phyloP scores from a whole-genome alignment of 768 basidiomycete species.

The Collybia sordida region DNA sequence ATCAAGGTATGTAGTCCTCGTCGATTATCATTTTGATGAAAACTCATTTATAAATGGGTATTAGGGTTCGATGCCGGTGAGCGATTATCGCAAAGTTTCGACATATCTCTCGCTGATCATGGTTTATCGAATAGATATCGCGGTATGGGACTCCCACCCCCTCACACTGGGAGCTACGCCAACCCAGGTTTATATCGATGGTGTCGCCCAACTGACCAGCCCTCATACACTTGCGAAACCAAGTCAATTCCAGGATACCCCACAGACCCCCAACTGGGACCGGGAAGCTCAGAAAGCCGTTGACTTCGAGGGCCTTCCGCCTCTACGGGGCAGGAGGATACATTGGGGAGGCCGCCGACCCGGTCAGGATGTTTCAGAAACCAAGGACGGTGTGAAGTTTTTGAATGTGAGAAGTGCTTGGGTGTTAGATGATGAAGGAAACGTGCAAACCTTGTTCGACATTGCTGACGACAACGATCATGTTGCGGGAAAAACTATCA shows the following conservation, averaged over 20 bases:
- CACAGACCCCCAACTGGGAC: slow-evolving; percentile 57
- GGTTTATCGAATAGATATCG: slow-evolving; percentile 35
- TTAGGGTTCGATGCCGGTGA: slow-evolving; percentile 68
- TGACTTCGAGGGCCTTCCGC: slow-evolving; percentile 67
- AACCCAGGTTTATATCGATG: slow-evolving; percentile 80
- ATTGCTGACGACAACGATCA: slow-evolving; percentile 11
- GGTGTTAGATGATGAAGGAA: slow-evolving; percentile 14
- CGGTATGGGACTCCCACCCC: slow-evolving; percentile 76
- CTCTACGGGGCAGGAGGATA: slow-evolving; percentile 43
- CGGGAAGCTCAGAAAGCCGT: slow-evolving; percentile 58
- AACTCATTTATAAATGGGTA: neutral
- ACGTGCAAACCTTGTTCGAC: slow-evolving; percentile 21
- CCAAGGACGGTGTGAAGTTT: slow-evolving; percentile 45
- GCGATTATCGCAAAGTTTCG: neutral
- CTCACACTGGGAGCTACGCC: slow-evolving; percentile 80
- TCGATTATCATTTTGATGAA: neutral
- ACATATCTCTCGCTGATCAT: neutral
- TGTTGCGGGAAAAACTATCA: slow-evolving; percentile 29
- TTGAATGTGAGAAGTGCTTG: slow-evolving; percentile 47
- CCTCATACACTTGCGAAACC: slow-evolving; percentile 45
- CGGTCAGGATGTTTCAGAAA: neutral
- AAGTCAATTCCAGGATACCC: slow-evolving; percentile 45
- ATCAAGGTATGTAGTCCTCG: slow-evolving; percentile 35
- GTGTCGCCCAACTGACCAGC: slow-evolving; percentile 58
- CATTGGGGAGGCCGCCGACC: slow-evolving; percentile 2